Base-by-base conservation (phyloP, 1,284 basidiomycete species). In the Phylloporus sp. region DNA sequence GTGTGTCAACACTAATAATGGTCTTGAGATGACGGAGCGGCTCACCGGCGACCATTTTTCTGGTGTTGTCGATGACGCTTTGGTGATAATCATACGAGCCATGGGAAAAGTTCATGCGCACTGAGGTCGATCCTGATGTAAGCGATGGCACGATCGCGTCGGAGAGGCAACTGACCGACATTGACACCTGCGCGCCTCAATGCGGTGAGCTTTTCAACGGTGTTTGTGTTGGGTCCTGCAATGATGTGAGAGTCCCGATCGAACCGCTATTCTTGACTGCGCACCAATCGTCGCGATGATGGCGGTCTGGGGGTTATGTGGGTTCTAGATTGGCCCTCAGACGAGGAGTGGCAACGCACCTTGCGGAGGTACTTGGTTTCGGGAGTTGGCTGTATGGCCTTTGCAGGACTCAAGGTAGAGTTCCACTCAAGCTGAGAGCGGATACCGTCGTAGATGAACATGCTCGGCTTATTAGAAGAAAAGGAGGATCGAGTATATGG, bases 21-120 rank as follows among this genome's bases (percentile, higher is more conserved):
- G 8, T 31, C n/a, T 44, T 18, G 50, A 37, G 34, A 49, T 32
- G 56, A 29, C 32, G 60, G 53, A 50, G 57, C 6, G 29, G 77
- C 86, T 69, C 70, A 94, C 93, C 79, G 55, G 86, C 87, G 64
- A 94, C 85, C 82, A 93, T 91, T 75, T 89, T 90, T 72, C 95
- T 88, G 57, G 95, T 93, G 84, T 98, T 98, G 83, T 98, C 94
- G 76, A 98, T 95, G 69, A 98, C 96, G 69, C 93, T 95, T 82
- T 98, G 94, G 81, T 98, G 96, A 79, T 96, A 98, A 74, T 95
- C 94, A 79, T 98, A 96, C 62, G 91, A 92, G 61, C 95, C 95
- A 88, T 98, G 95, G 61, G 95, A 97, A 79, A 97, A 97, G 86
- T 98, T 98, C 95, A 98, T 98, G 79, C 96, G 95, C 66, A 98